A percentile compares a stretch with the other conserved stretches of the same genome.
These are phyloP conservation scores for Cyberlindnera maritima DNA, from an alignment of 805 yeast species.

Conservation along the genomic window DNA sequence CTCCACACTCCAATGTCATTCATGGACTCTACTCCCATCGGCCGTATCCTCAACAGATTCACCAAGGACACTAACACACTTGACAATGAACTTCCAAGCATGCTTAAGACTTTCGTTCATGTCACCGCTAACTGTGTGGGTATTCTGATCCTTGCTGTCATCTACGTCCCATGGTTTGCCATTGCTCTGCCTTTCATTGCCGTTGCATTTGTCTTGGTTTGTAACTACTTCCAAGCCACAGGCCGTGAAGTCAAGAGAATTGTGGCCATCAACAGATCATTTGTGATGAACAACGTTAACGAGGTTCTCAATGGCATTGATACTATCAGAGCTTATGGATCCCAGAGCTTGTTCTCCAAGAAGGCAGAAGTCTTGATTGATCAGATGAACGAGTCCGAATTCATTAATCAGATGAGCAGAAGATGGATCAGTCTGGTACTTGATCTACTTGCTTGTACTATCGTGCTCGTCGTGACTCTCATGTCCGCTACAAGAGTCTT, in stretches of 20 bases:
- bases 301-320: slow-evolving; percentile 64
- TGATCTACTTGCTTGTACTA: slow-evolving; percentile 46
- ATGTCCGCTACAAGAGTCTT: slow-evolving; percentile 59
- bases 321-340: slow-evolving; percentile 58
- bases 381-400: slow-evolving; percentile 63
- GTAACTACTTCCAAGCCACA: slow-evolving; percentile 62
- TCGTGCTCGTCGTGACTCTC: slow-evolving; percentile 52
- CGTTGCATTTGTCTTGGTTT: slow-evolving; percentile 39
- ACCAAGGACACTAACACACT: slow-evolving; percentile 77
- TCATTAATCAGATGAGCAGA: slow-evolving; percentile 56
- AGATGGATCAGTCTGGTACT: slow-evolving; percentile 65
- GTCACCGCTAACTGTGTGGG: slow-evolving; percentile 43
- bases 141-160: slow-evolving; percentile 61
- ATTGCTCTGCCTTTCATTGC: slow-evolving; percentile 54
- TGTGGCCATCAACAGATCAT: slow-evolving; percentile 67
- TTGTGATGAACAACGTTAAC: slow-evolving; percentile 65
- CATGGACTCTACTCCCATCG: slow-evolving; percentile 70
- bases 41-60: slow-evolving; percentile 31
- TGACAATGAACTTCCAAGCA: slow-evolving; percentile 71
- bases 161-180: slow-evolving; percentile 74
- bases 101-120: slow-evolving; percentile 52
- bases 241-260: slow-evolving; percentile 74
- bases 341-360: slow-evolving; percentile 41
- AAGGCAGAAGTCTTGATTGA: slow-evolving; percentile 48
- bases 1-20: slow-evolving; percentile 75